Conservation (phyloP, 768 basidiomycete species). For the Suillus lakei region DNA sequence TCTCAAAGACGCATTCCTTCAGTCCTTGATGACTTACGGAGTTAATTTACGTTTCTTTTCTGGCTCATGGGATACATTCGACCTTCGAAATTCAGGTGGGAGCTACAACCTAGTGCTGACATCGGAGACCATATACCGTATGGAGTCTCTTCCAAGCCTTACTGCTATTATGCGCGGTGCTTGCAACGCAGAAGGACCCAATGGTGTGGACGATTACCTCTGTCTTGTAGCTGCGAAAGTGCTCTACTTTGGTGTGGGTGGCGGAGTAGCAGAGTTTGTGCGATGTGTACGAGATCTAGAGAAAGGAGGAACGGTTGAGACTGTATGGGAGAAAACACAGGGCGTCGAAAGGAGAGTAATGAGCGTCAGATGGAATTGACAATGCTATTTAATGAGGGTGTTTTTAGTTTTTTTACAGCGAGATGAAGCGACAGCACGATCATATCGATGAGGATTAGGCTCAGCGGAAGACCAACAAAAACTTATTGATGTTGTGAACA, state of each 20-base stretch:
- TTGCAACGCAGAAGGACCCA: slow-evolving; percentile 22
- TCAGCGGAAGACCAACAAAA: not conserved
- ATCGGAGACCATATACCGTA: slow-evolving; percentile 91
- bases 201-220: slow-evolving; percentile 24
- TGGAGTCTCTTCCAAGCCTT: slow-evolving; percentile 65
- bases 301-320: slow-evolving; percentile 49
- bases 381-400: not conserved
- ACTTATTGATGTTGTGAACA: too few species aligned
- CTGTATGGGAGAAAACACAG: slow-evolving; percentile 63
- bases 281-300: slow-evolving; percentile 49
- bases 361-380: slow-evolving; percentile 55
- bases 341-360: slow-evolving; percentile 82
- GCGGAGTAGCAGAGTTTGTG: slow-evolving; percentile 81
- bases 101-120: slow-evolving; percentile 79
- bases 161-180: slow-evolving; percentile 53
- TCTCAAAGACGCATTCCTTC: slow-evolving; percentile 67
- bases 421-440: not conserved
- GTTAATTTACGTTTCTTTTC: slow-evolving; percentile 76
- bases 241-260: slow-evolving; percentile 95
- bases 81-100: slow-evolving; percentile 36
- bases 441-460: not conserved
- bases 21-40: slow-evolving; percentile 55
- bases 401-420: not conserved
- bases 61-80: slow-evolving; percentile 78
- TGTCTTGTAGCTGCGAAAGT: slow-evolving; percentile 91